phyloP scores from a whole-genome alignment of 257 asterid genomes.

The Striga asiatica region DNA sequence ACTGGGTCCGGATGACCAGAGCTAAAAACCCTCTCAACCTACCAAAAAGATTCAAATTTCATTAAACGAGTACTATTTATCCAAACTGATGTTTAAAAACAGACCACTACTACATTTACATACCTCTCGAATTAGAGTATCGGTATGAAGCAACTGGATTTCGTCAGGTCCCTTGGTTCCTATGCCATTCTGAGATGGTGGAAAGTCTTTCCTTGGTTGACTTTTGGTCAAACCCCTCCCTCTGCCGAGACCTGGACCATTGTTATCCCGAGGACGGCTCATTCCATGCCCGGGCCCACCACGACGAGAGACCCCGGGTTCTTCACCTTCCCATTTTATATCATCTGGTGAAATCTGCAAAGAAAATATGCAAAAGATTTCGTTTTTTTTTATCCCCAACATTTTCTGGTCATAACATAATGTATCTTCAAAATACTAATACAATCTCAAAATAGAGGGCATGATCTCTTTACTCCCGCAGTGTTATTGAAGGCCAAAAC shows the following conservation, averaged over 20 bases:
- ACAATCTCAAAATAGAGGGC: background rate
- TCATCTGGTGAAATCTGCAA: slow-evolving; percentile 49
- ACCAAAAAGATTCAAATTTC: slow-evolving; percentile 11
- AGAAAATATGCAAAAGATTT: background rate
- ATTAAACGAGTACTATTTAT: background rate
- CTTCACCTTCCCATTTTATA: slow-evolving; percentile 51
- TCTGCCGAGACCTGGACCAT: slow-evolving; percentile 40
- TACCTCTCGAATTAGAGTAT: slow-evolving; percentile 60
- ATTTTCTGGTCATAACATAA: no score
- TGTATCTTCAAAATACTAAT: no score
- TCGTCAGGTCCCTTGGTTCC: slow-evolving; percentile 42
- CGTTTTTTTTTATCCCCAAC: background rate
- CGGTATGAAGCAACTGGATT: slow-evolving; percentile 57
- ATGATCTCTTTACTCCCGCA: no score
- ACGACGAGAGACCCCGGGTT: slow-evolving; percentile 35
- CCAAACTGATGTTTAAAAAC: background rate
- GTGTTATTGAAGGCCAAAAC: no score
- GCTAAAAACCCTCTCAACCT: slow-evolving; percentile 64
- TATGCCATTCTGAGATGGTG: slow-evolving; percentile 42
- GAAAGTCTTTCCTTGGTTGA: slow-evolving; percentile 36
- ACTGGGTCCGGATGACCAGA: slow-evolving; percentile 41
- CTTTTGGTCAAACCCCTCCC: slow-evolving; percentile 44
- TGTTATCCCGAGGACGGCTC: slow-evolving; percentile 28
- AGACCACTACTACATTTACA: background rate
- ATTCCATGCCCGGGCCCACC: slow-evolving; percentile 35